Percentiles rank a stretch among this genome's conserved stretches.
Conservation (phyloP, 2,329 filamentous ascomycete genomes). For the Xylaria sp. region DNA sequence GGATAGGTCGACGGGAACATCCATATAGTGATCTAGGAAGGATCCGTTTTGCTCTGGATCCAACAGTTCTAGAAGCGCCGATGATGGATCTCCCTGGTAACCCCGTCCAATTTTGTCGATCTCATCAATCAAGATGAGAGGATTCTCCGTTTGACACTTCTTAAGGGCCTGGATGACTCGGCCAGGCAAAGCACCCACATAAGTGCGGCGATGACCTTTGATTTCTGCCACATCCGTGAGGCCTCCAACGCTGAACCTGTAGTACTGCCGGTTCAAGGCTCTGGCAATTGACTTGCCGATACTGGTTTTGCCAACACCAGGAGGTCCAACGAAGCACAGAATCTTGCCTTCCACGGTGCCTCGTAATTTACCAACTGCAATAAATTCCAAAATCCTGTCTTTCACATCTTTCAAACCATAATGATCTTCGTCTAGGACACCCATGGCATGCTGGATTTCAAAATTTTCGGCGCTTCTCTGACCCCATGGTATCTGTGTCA, state of each 20-base stretch:
- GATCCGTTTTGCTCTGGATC: slow-evolving; percentile 98
- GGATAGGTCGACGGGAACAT: slow-evolving; percentile 94
- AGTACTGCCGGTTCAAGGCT: slow-evolving; percentile 94
- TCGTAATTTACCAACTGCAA: slow-evolving; percentile 94
- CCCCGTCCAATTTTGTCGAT: slow-evolving; percentile 97
- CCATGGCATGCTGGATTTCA: slow-evolving; percentile 87
- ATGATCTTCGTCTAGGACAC: slow-evolving; percentile 93
- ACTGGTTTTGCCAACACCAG: slow-evolving; percentile 97
- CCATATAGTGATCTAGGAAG: slow-evolving; percentile 98
- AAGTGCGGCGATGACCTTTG: slow-evolving; percentile 95
- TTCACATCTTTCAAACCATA: slow-evolving; percentile 98
- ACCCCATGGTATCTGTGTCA: slow-evolving; percentile 98
- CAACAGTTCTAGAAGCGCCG: slow-evolving; percentile 88
- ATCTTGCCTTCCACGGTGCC: slow-evolving; percentile 99
- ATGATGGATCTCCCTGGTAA: slow-evolving; percentile 95
- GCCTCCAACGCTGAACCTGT: slow-evolving; percentile 96
- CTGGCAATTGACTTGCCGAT: slow-evolving; percentile 98
- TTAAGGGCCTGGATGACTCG: slow-evolving; percentile 98
- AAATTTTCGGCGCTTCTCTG: slow-evolving; percentile 96
- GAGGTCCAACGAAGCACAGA: slow-evolving; percentile 94
- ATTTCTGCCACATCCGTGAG: slow-evolving; percentile 98
- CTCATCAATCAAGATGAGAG: slow-evolving; percentile 93
- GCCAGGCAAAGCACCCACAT: slow-evolving; percentile 92
- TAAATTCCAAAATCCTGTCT: slow-evolving; percentile 97
- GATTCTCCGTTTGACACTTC: slow-evolving; percentile 99